These are phyloP conservation scores for Waitea zeae DNA, from an alignment of 1,284 basidiomycete genomes.

Conservation along the genomic window DNA sequence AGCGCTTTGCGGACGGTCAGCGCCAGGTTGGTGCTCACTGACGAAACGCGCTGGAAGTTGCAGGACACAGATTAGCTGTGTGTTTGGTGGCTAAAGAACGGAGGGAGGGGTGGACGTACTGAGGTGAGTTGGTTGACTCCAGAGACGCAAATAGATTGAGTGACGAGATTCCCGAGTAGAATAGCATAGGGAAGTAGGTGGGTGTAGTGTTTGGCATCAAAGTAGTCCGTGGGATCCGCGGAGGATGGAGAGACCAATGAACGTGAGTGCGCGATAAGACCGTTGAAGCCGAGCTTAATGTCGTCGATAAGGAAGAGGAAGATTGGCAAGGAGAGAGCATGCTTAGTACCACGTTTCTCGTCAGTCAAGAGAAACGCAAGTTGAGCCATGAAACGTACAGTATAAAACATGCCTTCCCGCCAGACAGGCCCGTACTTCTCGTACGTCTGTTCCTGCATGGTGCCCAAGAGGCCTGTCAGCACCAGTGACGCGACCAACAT, in stretches of 20 bases:
- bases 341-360: slow-evolving; percentile 19
- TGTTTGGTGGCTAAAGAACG: no score
- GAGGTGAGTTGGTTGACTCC: slow-evolving; percentile 76
- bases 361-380: neutral
- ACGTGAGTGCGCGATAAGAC: slow-evolving; percentile 15
- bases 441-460: slow-evolving; percentile 75
- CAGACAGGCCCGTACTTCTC: slow-evolving; percentile 56
- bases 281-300: slow-evolving; percentile 33
- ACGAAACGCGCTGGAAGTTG: slow-evolving; percentile 40
- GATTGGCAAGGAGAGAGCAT: slow-evolving; percentile 56
- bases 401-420: slow-evolving; percentile 81
- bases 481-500: slow-evolving; percentile 60
- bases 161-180: slow-evolving; percentile 53
- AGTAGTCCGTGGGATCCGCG: no score
- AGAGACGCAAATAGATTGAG: slow-evolving; percentile 76
- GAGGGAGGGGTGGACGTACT: slow-evolving; percentile 22
- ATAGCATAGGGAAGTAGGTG: slow-evolving; percentile 25
- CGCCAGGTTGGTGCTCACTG: slow-evolving; percentile 57
- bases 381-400: slow-evolving; percentile 25
- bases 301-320: slow-evolving; percentile 48
- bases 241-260: no score
- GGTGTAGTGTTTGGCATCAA: slow-evolving; percentile 8
- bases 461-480: slow-evolving; percentile 57
- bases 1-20: slow-evolving; percentile 55
- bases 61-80: no score